A percentile compares a stretch with the other conserved stretches of the same genome.
Evolutionary conservation across 805 yeast genomes (phyloP).

Genomic region (Wickerhamiella alocasiicola): DNA sequence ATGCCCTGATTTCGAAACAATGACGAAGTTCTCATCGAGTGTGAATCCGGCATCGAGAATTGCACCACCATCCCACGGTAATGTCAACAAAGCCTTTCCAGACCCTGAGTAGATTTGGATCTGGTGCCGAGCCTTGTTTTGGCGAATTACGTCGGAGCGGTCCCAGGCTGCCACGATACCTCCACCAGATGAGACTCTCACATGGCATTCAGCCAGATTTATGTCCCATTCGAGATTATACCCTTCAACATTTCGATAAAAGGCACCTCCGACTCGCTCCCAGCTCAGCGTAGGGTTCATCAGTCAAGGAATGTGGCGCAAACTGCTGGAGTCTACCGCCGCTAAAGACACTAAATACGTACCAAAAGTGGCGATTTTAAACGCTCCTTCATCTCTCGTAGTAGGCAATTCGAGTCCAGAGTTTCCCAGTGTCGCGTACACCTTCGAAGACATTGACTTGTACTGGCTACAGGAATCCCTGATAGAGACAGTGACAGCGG

Average conservation of each 20-base stretch:
- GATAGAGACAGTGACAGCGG: neutral
- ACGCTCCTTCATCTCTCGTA: conserved; percentile 1
- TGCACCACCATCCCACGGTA: conserved; percentile 35
- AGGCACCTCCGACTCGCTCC: conserved; percentile 67
- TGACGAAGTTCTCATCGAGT: conserved; percentile 40
- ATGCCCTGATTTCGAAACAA: conserved; percentile 41
- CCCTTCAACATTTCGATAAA: conserved; percentile 50
- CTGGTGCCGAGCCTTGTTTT: conserved; percentile 10
- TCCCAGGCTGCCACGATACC: conserved; percentile 40
- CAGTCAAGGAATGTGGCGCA: conserved; percentile 7
- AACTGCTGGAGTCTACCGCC: conserved; percentile 8
- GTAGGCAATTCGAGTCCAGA: neutral
- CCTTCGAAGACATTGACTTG: neutral
- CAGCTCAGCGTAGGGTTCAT: conserved; percentile 36
- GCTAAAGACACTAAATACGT: neutral
- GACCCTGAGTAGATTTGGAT: conserved; percentile 25
- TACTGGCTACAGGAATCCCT: conserved; percentile 6
- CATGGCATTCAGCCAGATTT: conserved; percentile 32
- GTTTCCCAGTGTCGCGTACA: neutral
- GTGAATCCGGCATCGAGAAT: conserved; percentile 46
- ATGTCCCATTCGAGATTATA: conserved; percentile 43
- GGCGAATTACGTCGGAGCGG: conserved; percentile 13
- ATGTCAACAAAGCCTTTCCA: conserved; percentile 21
- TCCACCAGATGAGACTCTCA: conserved; percentile 40
- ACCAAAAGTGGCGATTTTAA: neutral